Percentiles rank a stretch among this genome's conserved stretches.
phyloP scores from a whole-genome alignment of 2,329 filamentous ascomycete species.

The Hymenoscyphus repandus region DNA sequence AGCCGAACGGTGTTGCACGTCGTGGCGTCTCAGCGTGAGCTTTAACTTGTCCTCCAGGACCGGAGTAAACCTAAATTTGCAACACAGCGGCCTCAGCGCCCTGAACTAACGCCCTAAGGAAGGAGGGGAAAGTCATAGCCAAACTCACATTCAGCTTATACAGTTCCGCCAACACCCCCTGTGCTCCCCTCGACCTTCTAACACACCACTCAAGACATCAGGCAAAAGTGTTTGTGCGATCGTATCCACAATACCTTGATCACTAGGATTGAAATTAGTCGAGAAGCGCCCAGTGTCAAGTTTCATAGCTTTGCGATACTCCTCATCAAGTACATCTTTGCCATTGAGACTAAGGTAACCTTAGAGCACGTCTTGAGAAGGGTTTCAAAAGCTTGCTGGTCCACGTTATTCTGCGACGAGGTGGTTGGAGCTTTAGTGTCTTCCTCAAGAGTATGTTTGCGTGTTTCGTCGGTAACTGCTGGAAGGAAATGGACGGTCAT shows the following conservation, averaged over 20 bases:
- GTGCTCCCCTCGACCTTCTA: slow-evolving; percentile 1
- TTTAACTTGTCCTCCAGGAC: slow-evolving; percentile 46
- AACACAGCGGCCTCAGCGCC: too few relatives aligned
- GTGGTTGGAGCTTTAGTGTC: not conserved
- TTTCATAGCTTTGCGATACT: slow-evolving; percentile 48
- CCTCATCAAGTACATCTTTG: slow-evolving; percentile 45
- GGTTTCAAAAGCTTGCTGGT: not conserved
- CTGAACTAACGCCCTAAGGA: too few relatives aligned
- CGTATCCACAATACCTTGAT: slow-evolving; percentile 16
- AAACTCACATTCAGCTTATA: slow-evolving; percentile 13
- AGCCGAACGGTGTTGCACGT: slow-evolving; percentile 43
- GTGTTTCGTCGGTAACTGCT: slow-evolving; percentile 1
- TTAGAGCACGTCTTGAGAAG: slow-evolving; percentile 6
- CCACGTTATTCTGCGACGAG: too few relatives aligned
- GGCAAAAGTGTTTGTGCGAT: slow-evolving; percentile 2
- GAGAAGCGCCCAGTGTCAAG: slow-evolving; percentile 41
- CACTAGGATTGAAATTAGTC: slow-evolving; percentile 45
- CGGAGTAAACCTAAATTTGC: slow-evolving; percentile 43
- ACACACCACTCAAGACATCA: not conserved
- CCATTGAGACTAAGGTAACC: slow-evolving; percentile 36
- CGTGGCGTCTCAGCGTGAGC: slow-evolving; percentile 49
- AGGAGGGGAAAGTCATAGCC: too few relatives aligned
- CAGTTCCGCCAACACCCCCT: slow-evolving; percentile 6
- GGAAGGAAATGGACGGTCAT: not conserved
- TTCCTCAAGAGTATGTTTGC: not conserved